A percentile compares a stretch with the other conserved stretches of the same genome.
These are phyloP conservation scores for Tuber microsphaerosporum DNA, from an alignment of 495 filamentous ascomycete genomes.

Conservation along the genomic window DNA sequence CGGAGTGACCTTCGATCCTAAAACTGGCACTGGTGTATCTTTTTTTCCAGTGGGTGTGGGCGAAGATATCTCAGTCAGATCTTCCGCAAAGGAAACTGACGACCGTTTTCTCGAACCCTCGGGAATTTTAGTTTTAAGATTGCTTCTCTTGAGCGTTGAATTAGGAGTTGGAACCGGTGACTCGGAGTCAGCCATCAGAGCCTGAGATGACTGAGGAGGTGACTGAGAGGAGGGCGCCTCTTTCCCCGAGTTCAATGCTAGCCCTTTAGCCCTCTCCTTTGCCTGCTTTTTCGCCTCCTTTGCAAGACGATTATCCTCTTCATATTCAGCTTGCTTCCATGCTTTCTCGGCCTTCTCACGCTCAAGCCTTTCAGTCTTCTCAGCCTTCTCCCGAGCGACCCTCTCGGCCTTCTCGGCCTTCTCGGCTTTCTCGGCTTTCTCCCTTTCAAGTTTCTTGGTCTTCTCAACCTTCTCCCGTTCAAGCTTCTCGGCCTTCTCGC, in stretches of 20 bases:
- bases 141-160: constrained; percentile 30
- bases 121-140: constrained; percentile 8
- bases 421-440: constrained; percentile 10
- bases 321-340: constrained; percentile 10
- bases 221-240: neutral
- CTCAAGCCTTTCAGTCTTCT: constrained; percentile 13
- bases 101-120: constrained; percentile 18
- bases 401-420: constrained; percentile 15
- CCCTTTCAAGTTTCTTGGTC: neutral
- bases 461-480: neutral
- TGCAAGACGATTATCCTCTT: constrained; percentile 19
- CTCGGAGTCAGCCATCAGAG: constrained; percentile 10
- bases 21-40: neutral
- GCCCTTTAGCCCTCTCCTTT: constrained; percentile 6
- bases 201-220: neutral
- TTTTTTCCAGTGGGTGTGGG: constrained; percentile 19
- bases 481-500: constrained; percentile 2
- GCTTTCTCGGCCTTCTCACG: constrained; percentile 19
- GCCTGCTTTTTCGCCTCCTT: constrained; percentile 19
- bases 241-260: constrained; percentile 1
- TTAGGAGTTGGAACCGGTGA: constrained; percentile 18
- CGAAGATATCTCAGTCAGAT: constrained; percentile 7
- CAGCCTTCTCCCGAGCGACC: constrained; percentile 10
- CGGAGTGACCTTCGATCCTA: constrained; percentile 22
- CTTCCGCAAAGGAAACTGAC: constrained; percentile 35